phyloP scores from a whole-genome alignment of 139 green algal species.

The Monoraphidium neglectum region DNA sequence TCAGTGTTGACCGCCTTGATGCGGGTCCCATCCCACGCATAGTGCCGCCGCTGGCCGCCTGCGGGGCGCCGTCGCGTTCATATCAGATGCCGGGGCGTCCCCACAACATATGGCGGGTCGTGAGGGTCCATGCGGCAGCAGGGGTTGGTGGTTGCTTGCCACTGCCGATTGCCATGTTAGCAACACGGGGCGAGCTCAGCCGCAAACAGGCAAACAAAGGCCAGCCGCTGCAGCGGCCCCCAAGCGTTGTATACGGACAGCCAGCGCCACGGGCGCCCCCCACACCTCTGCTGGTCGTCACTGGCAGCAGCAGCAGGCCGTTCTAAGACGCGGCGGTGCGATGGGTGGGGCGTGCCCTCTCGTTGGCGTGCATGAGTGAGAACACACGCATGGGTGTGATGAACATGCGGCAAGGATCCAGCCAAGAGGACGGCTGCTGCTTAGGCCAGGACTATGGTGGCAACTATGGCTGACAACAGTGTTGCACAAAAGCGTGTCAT shows the following conservation, averaged over 20 bases:
- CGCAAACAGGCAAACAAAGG: neutral
- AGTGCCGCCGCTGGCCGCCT: conserved; percentile 41
- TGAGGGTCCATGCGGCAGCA: neutral
- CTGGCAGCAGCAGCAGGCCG: conserved; percentile 35
- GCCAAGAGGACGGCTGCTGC: no score
- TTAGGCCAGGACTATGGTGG: no score
- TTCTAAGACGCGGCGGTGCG: no score
- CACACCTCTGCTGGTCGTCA: conserved; percentile 33
- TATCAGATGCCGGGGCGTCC: neutral
- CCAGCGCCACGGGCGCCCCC: neutral
- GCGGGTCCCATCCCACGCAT: conserved; percentile 54
- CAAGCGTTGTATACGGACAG: neutral
- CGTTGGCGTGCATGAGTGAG: no score
- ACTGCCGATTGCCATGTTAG: neutral
- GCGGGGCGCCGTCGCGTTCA: neutral
- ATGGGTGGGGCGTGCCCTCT: no score
- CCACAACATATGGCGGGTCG: no score
- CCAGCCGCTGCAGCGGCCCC: neutral
- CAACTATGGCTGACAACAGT: no score
- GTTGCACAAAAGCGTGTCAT: no score
- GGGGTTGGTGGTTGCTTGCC: neutral
- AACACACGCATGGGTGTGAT: no score
- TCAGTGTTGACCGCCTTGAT: conserved; percentile 43
- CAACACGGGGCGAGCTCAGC: neutral
- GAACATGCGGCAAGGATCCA: no score